Conservation (phyloP, 1,284 basidiomycete genomes). For the Trichosporon inkin region DNA sequence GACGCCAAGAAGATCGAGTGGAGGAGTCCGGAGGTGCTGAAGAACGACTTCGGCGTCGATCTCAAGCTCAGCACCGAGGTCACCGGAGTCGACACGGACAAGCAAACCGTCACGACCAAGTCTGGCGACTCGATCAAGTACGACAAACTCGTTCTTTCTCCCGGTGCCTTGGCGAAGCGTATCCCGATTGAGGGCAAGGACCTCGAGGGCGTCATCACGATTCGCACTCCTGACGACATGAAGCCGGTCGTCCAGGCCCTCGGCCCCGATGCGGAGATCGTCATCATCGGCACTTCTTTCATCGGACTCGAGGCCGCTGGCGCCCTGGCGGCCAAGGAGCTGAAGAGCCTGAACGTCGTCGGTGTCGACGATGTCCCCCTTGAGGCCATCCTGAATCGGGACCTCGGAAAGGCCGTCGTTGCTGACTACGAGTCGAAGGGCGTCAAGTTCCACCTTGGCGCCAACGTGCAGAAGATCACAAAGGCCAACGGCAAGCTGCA, state of each 20-base stretch:
- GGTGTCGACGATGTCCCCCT: conserved; percentile 84
- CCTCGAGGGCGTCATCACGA: conserved; percentile 71
- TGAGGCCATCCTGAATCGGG: conserved; percentile 71
- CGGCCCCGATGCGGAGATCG: conserved; percentile 66
- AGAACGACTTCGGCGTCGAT: conserved; percentile 73
- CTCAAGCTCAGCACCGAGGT: conserved; percentile 62
- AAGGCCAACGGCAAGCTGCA: conserved; percentile 41
- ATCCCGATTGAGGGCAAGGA: conserved; percentile 74
- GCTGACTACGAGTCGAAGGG: conserved; percentile 77
- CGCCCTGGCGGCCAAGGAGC: conserved; percentile 68
- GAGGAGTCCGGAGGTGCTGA: conserved; percentile 67
- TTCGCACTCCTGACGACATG: conserved; percentile 69
- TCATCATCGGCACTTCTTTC: conserved; percentile 85
- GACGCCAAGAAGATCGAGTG: conserved; percentile 73
- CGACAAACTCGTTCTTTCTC: conserved; percentile 68
- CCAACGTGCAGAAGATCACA: conserved; percentile 69
- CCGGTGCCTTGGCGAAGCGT: conserved; percentile 60
- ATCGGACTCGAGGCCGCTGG: conserved; percentile 89
- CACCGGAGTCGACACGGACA: conserved; percentile 61
- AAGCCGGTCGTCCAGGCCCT: conserved; percentile 63
- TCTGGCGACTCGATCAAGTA: conserved; percentile 61
- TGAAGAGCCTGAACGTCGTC: conserved; percentile 64
- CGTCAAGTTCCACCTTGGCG: conserved; percentile 75
- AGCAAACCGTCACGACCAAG: conserved; percentile 62
- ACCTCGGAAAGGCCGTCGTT: conserved; percentile 73